phyloP scores from a whole-genome alignment of 192 early-diverging fungal genomes.

The Linnemannia zychae region DNA sequence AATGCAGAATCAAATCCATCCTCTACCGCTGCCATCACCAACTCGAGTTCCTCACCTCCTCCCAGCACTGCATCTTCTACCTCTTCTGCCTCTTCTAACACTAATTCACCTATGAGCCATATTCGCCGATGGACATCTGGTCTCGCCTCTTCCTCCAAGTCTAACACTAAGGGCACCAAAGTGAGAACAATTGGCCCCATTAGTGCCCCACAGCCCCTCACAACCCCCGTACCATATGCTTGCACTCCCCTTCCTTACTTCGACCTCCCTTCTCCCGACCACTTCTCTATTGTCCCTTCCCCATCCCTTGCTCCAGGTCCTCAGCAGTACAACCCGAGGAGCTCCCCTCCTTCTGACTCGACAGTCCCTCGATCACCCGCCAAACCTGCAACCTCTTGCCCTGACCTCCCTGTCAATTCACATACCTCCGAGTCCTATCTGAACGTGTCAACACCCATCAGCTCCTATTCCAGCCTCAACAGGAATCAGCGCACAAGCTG shows the following conservation, averaged over 20 bases:
- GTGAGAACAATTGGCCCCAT: slow-evolving; percentile 46
- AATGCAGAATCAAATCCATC: background rate
- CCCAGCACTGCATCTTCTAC: background rate
- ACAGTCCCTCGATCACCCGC: slow-evolving; percentile 21
- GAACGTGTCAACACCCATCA: background rate
- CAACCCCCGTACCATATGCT: slow-evolving; percentile 41
- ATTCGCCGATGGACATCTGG: slow-evolving; percentile 47
- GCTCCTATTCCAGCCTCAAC: slow-evolving; percentile 2
- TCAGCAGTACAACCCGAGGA: background rate
- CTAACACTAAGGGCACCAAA: slow-evolving; percentile 15
- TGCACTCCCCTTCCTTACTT: slow-evolving; percentile 52
- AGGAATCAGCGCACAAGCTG: slow-evolving; percentile 28
- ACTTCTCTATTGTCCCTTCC: background rate
- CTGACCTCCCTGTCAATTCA: slow-evolving; percentile 15
- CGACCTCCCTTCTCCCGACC: slow-evolving; percentile 3
- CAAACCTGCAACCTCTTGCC: slow-evolving; percentile 33
- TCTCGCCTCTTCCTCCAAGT: slow-evolving; percentile 19
- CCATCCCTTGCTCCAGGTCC: background rate
- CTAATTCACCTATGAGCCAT: slow-evolving; percentile 32
- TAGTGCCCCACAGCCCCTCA: slow-evolving; percentile 38
- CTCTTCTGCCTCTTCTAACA: slow-evolving; percentile 3
- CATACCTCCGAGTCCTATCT: background rate
- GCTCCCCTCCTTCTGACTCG: background rate
- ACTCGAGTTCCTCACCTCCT: slow-evolving; percentile 14
- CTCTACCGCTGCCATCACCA: background rate